Percentiles rank a stretch among this genome's conserved stretches.
Evolutionary conservation across 2,329 filamentous ascomycete species (phyloP).

Genomic region (Calonectria pteridis): DNA sequence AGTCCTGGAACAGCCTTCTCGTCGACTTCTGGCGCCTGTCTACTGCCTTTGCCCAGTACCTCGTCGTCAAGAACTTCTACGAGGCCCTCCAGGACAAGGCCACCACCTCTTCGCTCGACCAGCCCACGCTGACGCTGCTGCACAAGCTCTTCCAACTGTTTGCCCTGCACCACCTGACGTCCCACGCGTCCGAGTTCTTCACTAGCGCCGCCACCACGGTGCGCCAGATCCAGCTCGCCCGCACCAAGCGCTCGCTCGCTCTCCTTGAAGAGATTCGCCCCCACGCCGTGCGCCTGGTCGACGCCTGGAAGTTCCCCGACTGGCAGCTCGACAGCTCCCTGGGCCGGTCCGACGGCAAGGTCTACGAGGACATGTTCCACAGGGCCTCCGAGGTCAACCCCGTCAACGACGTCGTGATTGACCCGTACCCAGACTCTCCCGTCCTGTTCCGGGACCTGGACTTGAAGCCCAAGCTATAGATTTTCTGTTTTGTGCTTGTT

Average conservation of each 20-base stretch:
- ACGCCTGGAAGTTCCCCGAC: slow-evolving; percentile 82
- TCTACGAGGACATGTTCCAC: slow-evolving; percentile 83
- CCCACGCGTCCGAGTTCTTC: slow-evolving; percentile 80
- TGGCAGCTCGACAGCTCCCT: slow-evolving; percentile 81
- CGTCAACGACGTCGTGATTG: slow-evolving; percentile 77
- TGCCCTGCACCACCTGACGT: slow-evolving; percentile 72
- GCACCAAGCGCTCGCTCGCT: slow-evolving; percentile 76
- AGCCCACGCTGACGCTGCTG: slow-evolving; percentile 68
- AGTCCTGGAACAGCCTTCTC: slow-evolving; percentile 81
- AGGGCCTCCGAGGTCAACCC: slow-evolving; percentile 80
- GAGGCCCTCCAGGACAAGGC: slow-evolving; percentile 57
- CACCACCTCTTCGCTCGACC: slow-evolving; percentile 66
- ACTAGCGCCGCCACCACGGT: slow-evolving; percentile 76
- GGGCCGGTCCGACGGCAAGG: slow-evolving; percentile 78
- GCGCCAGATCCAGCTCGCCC: slow-evolving; percentile 77
- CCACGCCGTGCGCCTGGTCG: slow-evolving; percentile 78
- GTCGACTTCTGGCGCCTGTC: slow-evolving; percentile 83
- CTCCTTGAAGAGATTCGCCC: slow-evolving; percentile 79
- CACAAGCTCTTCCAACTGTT: slow-evolving; percentile 88
- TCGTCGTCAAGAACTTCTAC: slow-evolving; percentile 81
- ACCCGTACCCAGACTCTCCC: slow-evolving; percentile 72
- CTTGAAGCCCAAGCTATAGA: neutral
- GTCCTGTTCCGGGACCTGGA: slow-evolving; percentile 34
- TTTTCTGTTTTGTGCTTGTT: neutral
- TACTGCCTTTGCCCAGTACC: slow-evolving; percentile 81